Base-by-base conservation (phyloP, 1,284 basidiomycete genomes). In the Sanghuangporus baumii region DNA sequence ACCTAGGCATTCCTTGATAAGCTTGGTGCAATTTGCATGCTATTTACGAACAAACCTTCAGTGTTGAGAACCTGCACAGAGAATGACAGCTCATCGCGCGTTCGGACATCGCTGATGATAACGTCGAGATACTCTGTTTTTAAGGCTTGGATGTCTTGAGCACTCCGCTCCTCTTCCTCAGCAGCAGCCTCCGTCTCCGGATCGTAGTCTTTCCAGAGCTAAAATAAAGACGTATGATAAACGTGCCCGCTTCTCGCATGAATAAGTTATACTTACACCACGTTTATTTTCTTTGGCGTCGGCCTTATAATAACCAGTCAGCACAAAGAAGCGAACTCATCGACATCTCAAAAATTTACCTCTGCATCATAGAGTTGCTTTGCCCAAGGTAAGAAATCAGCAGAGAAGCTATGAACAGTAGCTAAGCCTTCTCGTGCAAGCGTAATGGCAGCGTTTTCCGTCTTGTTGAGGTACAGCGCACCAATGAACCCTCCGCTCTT, bases 401-500 rank as follows among this genome's bases (percentile, higher is more conserved):
- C 94, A 18, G 94, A 94, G 74, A 91, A 96, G 4, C 86, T 79
- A 72, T 98, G 95, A 2, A 98, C 91, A 9, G 82, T 85, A 0
- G 93, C 94, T 60, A 91, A 80, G 61, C 96, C 96, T 74, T 95
- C 91, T 63, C 84, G 85, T n/a, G 91, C 88, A 16, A 99, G 82
- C 38, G 86, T 76, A 48, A 96, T 79, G 1, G 94, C 96, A 52
- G 85, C 88, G 72, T 98, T 98, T 67, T 94, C 90, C 1, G 78
- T 86, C 72, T 93, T 83, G 69, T 84, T 93, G 69, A 91, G 67
- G 74, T 91, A 97, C 61, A 98, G 79, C 0, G 89, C 78, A 16
- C 96, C 96, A 67, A 99, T 96, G 77, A 98, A 98, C 6, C 96
- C 96, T 46, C 96, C 96, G 16, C 89, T 89, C 77, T 97, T 98